Evolutionary conservation across 2,329 filamentous ascomycete species (phyloP).

Genomic region (Didymella pinodella): DNA sequence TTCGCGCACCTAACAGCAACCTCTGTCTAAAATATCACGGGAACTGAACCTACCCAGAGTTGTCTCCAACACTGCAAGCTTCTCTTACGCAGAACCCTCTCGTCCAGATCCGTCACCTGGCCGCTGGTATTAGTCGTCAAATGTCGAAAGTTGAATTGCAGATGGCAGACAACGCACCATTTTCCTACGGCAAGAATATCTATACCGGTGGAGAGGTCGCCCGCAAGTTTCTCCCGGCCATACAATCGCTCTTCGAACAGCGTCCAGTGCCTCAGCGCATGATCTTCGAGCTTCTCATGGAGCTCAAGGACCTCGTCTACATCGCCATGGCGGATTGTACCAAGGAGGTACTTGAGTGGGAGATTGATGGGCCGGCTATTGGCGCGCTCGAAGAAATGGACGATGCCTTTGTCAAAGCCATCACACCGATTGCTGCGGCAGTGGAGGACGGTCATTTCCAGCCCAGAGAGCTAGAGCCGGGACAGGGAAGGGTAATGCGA

Average conservation of each 20-base stretch:
- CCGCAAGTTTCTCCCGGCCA: slow-evolving; percentile 43
- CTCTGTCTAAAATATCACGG: background rate
- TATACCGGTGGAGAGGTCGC: slow-evolving; percentile 46
- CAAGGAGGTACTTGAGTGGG: slow-evolving; percentile 42
- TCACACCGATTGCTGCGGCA: slow-evolving; percentile 26
- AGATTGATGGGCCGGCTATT: slow-evolving; percentile 34
- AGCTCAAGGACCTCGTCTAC: slow-evolving; percentile 45
- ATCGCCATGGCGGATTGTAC: slow-evolving; percentile 38
- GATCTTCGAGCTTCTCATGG: slow-evolving; percentile 48
- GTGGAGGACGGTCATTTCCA: slow-evolving; percentile 7
- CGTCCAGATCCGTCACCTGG: slow-evolving; percentile 47
- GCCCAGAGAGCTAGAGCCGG: slow-evolving; percentile 11
- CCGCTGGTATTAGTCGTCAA: slow-evolving; percentile 46
- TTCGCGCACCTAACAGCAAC: background rate
- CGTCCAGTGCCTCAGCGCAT: slow-evolving; percentile 43
- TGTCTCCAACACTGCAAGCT: slow-evolving; percentile 39
- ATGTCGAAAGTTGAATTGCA: slow-evolving; percentile 47
- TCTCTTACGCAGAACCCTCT: slow-evolving; percentile 45
- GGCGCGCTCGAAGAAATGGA: slow-evolving; percentile 44
- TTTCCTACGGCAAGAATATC: slow-evolving; percentile 43
- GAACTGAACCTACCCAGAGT: slow-evolving; percentile 30
- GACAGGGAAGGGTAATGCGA: slow-evolving; percentile 26
- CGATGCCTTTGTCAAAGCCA: slow-evolving; percentile 34
- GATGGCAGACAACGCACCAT: slow-evolving; percentile 48
- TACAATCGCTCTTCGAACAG: slow-evolving; percentile 44